Evolutionary conservation across 1,139 yeast species (phyloP).

Genomic region (Candida dubliniensis): DNA sequence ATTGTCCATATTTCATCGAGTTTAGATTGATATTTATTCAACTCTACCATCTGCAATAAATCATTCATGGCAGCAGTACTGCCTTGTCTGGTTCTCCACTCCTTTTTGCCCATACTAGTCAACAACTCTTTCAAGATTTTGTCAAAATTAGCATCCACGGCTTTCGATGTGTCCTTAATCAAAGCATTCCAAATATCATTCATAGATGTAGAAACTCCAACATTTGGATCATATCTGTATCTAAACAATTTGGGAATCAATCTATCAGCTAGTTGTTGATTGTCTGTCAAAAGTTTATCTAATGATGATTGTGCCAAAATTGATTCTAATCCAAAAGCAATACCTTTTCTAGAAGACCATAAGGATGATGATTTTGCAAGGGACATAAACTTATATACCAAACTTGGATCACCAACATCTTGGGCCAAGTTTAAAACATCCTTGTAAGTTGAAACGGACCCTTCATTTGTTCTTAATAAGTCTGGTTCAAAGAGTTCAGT

Average conservation of each 20-base stretch:
- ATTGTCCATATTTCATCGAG: slow-evolving; percentile 79
- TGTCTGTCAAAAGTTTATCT: slow-evolving; percentile 58
- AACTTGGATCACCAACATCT: slow-evolving; percentile 92
- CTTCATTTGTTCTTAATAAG: slow-evolving; percentile 73
- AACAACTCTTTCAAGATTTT: slow-evolving; percentile 66
- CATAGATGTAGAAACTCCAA: slow-evolving; percentile 79
- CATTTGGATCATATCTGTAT: slow-evolving; percentile 81
- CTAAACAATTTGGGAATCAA: slow-evolving; percentile 82
- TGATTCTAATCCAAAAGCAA: slow-evolving; percentile 90
- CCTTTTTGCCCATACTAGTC: slow-evolving; percentile 72
- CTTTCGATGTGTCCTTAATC: slow-evolving; percentile 58
- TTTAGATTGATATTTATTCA: slow-evolving; percentile 51
- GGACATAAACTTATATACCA: slow-evolving; percentile 93
- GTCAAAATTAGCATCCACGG: slow-evolving; percentile 54
- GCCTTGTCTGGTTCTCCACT: slow-evolving; percentile 95
- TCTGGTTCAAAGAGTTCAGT: slow-evolving; percentile 88
- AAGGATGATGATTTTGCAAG: slow-evolving; percentile 83
- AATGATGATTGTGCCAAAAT: slow-evolving; percentile 78
- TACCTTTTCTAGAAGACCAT: slow-evolving; percentile 92
- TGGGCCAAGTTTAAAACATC: slow-evolving; percentile 83
- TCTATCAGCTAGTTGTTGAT: slow-evolving; percentile 53
- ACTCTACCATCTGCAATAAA: slow-evolving; percentile 60
- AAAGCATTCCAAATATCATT: slow-evolving; percentile 82
- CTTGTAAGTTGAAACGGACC: slow-evolving; percentile 84
- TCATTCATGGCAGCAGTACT: slow-evolving; percentile 75